A percentile compares a stretch with the other conserved stretches of the same genome.
phyloP scores from a whole-genome alignment of 2,329 filamentous ascomycete species.

The Drechslerella coelobrocha region DNA sequence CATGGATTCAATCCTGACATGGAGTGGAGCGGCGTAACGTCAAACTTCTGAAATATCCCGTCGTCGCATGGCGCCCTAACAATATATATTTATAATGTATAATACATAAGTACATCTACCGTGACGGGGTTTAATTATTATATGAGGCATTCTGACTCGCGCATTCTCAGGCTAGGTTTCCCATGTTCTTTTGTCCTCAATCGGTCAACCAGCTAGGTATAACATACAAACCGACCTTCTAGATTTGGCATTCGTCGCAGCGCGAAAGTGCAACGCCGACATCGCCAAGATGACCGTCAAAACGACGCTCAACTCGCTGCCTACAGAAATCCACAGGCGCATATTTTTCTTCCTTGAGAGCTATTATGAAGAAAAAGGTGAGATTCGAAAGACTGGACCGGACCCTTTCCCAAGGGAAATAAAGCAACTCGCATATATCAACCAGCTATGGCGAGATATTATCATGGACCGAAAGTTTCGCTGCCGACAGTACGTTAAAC shows the following conservation, averaged over 20 bases:
- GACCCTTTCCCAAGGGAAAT: background rate
- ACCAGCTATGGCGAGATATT: background rate
- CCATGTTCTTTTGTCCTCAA: too few species aligned
- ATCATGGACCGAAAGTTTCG: background rate
- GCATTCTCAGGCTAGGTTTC: too few species aligned
- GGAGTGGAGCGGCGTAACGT: background rate
- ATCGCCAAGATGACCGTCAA: background rate
- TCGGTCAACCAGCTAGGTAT: too few species aligned
- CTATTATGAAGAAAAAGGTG: background rate
- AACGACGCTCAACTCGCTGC: background rate
- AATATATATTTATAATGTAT: background rate
- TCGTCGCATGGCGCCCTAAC: background rate
- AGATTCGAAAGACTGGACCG: background rate
- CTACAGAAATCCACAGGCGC: background rate
- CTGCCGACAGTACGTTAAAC: background rate
- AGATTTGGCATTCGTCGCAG: too few species aligned
- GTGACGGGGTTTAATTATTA: too few species aligned
- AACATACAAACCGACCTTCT: too few species aligned
- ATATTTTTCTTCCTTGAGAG: background rate
- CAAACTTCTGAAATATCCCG: background rate
- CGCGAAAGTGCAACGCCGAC: too few species aligned
- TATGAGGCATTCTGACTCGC: too few species aligned
- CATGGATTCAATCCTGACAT: background rate
- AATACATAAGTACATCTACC: background rate
- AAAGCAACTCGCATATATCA: background rate